Evolutionary conservation across 148 eudicot genomes (phyloP), one percentile per base, ranked within the genome.

Genomic region (Pouteria glomerata): DNA sequence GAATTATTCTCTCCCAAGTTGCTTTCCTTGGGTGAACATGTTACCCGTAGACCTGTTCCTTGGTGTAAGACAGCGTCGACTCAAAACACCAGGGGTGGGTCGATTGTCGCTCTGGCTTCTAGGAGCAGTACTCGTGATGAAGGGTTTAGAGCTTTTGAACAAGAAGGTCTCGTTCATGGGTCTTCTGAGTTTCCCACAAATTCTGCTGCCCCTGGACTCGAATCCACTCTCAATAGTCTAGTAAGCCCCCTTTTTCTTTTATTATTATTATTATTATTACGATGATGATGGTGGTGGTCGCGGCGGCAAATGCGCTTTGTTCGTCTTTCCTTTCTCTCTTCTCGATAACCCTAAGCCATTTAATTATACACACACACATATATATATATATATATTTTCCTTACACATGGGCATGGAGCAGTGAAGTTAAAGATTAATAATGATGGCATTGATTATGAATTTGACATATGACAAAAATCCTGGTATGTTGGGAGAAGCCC

Each of bases 211-310:
- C 61, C 41, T 63, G 66, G 48, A 42, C 63, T 82, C 29, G 81
- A 82, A 60, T 56, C 60, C 72, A 79, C 79, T 76, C 81, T 76
- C 57, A 76, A 76, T 76, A n/a, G 57, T 44, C 33, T 62, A 69
- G 79, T 76, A 69, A 10, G 74, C 68, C 45, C 26, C 45, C 33
- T 47, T 35, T 24, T 11, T n/a, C n/a, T n/a, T n/a, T n/a, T n/a
- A n/a, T n/a, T n/a, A n/a, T n/a, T n/a, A n/a, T n/a, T n/a, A n/a
- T n/a, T n/a, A n/a, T n/a, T n/a, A n/a, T n/a, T n/a, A n/a, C n/a
- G n/a, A n/a, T n/a, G n/a, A n/a, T n/a, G n/a, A n/a, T n/a, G n/a
- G n/a, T n/a, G n/a, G n/a, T n/a, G n/a, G n/a, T n/a, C n/a, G n/a
- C n/a, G n/a, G n/a, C n/a, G n/a, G n/a, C n/a, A n/a, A n/a, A n/a